phyloP scores from a whole-genome alignment of 108 stramenopile species.

The Seminavis robusta region DNA sequence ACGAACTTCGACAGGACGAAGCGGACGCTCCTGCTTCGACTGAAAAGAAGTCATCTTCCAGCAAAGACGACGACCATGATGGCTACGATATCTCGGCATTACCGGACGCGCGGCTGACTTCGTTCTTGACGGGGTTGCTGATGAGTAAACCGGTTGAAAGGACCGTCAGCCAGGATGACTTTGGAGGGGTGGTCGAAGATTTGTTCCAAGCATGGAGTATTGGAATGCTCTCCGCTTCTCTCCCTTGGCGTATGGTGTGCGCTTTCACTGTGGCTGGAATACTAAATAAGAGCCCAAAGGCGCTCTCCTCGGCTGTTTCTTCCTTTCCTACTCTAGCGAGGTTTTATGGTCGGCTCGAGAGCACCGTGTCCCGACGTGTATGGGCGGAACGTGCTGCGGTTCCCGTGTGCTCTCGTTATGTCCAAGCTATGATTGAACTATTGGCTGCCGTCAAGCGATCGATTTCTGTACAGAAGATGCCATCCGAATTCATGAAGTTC shows the following conservation, averaged over 20 bases:
- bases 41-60: background rate
- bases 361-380: conserved; percentile 53
- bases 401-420: conserved; percentile 81
- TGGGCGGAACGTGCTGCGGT: conserved; percentile 86
- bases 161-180: conserved; percentile 24
- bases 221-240: conserved; percentile 72
- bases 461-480: background rate
- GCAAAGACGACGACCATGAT: background rate
- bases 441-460: conserved; percentile 45
- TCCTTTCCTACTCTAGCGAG: conserved; percentile 39
- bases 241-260: conserved; percentile 83
- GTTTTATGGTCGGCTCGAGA: conserved; percentile 57
- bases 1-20: no score
- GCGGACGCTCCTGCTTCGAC: no score
- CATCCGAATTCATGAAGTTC: conserved; percentile 16
- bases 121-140: conserved; percentile 67
- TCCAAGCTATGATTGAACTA: conserved; percentile 78
- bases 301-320: conserved; percentile 31
- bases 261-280: conserved; percentile 70
- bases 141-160: conserved; percentile 44
- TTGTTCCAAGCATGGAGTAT: conserved; percentile 82
- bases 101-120: conserved; percentile 74
- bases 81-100: conserved; percentile 2
- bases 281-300: conserved; percentile 48
- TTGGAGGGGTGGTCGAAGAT: conserved; percentile 20